phyloP scores from a whole-genome alignment of 345 rosid species.

The Eucalyptus decipiens region DNA sequence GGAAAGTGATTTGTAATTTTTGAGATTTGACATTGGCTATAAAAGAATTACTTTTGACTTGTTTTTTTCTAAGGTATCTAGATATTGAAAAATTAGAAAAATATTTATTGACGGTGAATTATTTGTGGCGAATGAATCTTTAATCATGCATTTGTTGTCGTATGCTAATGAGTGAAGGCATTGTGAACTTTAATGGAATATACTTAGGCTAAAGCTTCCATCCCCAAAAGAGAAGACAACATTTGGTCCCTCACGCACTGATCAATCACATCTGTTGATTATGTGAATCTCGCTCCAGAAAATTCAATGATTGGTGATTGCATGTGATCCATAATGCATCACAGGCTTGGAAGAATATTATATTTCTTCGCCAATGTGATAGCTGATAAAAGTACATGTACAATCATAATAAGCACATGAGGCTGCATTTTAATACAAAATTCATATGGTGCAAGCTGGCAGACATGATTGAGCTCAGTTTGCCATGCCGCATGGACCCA shows the following conservation, averaged over 20 bases:
- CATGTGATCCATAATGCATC: neutral
- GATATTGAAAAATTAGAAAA: neutral
- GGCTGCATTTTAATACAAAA: neutral
- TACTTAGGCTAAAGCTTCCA: neutral
- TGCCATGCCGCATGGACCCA: neutral
- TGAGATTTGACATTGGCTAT: neutral
- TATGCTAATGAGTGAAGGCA: neutral
- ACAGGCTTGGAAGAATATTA: neutral
- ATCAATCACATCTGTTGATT: neutral
- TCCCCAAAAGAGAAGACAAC: neutral
- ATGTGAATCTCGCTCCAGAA: neutral
- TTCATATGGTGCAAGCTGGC: neutral
- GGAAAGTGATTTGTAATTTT: neutral
- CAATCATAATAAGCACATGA: neutral
- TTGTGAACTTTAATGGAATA: neutral
- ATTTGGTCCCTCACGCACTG: neutral
- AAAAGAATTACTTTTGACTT: neutral
- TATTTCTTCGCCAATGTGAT: neutral
- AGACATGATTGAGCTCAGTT: neutral
- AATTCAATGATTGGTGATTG: neutral
- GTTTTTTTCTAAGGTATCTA: neutral
- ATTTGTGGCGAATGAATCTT: rapidly evolving
- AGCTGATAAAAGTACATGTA: neutral
- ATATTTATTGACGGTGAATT: neutral
- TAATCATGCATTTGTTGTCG: neutral